Percentiles rank a stretch among this genome's conserved stretches.
phyloP scores from a whole-genome alignment of 345 rosid species.

The Eucalyptus curtisii region DNA sequence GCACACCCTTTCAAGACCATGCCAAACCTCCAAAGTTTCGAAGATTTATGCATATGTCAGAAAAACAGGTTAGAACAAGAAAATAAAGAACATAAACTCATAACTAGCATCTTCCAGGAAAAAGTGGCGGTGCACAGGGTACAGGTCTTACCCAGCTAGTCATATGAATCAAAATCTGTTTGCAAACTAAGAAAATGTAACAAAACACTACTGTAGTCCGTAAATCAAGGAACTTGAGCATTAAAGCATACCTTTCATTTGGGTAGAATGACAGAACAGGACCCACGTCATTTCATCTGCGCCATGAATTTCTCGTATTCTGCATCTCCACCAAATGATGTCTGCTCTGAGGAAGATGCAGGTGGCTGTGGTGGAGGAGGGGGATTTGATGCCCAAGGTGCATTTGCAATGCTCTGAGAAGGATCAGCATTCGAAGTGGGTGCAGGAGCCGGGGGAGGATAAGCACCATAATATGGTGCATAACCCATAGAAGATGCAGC shows the following conservation, averaged over 20 bases:
- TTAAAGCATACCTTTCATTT: not conserved
- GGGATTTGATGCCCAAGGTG: slow-evolving; percentile 73
- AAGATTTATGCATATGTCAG: not conserved
- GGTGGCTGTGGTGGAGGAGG: slow-evolving; percentile 27
- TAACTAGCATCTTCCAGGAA: not conserved
- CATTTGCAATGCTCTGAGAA: slow-evolving; percentile 53
- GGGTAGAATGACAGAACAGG: not conserved
- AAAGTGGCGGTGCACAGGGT: not conserved
- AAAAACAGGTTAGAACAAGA: not conserved
- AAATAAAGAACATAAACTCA: not conserved
- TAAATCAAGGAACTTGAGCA: not conserved
- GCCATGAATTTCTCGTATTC: slow-evolving; percentile 98
- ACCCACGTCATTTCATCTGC: slow-evolving; percentile 68
- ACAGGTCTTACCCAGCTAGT: not conserved
- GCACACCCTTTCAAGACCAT: not conserved
- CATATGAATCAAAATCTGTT: not conserved
- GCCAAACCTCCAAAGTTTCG: not conserved
- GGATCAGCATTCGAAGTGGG: slow-evolving; percentile 41
- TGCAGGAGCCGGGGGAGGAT: slow-evolving; percentile 49
- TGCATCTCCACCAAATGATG: slow-evolving; percentile 57
- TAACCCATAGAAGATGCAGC: slow-evolving; percentile 44
- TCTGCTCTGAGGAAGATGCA: slow-evolving; percentile 30
- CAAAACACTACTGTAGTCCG: not conserved
- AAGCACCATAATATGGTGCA: slow-evolving; percentile 72
- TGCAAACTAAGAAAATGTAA: not conserved